Evolutionary conservation across 179 eudicot genomes (phyloP).

Genomic region (Nepenthes alata): DNA sequence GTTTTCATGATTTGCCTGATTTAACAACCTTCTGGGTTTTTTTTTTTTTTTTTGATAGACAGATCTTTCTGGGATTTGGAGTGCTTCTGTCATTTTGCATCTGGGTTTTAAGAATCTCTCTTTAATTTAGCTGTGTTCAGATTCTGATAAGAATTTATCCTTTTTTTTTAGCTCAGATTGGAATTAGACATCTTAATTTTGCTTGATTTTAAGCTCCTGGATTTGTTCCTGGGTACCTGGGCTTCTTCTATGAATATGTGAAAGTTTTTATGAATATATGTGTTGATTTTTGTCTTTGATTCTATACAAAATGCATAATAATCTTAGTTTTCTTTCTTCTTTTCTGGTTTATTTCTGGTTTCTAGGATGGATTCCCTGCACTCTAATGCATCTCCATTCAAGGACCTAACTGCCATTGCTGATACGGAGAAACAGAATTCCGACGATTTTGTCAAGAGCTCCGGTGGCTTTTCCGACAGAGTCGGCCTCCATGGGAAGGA

Average conservation of each 20-base stretch:
- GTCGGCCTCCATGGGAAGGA: slow-evolving; percentile 25
- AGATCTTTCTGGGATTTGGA: neutral
- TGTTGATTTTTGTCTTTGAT: neutral
- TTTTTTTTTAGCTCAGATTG: neutral
- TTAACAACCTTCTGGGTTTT: too few relatives aligned
- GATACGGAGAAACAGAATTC: slow-evolving; percentile 53
- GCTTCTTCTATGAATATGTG: neutral
- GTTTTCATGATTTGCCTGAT: too few relatives aligned
- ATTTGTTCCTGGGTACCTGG: neutral
- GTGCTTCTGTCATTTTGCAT: neutral
- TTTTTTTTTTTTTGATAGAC: too few relatives aligned
- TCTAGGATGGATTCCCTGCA: slow-evolving; percentile 80
- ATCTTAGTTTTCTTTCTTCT: neutral
- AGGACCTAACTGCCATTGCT: slow-evolving; percentile 30
- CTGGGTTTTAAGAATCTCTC: neutral
- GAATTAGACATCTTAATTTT: too few relatives aligned
- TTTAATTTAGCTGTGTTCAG: neutral
- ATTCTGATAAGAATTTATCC: too few relatives aligned
- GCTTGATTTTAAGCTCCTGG: neutral
- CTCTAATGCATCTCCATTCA: slow-evolving; percentile 80
- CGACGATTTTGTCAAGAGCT: slow-evolving; percentile 22
- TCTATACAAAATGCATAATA: neutral
- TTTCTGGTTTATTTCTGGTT: neutral
- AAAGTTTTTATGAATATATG: neutral
- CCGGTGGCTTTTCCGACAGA: slow-evolving; percentile 26